Evolutionary conservation across 1,284 basidiomycete species (phyloP).

Genomic region (Trichosporon faecale): DNA sequence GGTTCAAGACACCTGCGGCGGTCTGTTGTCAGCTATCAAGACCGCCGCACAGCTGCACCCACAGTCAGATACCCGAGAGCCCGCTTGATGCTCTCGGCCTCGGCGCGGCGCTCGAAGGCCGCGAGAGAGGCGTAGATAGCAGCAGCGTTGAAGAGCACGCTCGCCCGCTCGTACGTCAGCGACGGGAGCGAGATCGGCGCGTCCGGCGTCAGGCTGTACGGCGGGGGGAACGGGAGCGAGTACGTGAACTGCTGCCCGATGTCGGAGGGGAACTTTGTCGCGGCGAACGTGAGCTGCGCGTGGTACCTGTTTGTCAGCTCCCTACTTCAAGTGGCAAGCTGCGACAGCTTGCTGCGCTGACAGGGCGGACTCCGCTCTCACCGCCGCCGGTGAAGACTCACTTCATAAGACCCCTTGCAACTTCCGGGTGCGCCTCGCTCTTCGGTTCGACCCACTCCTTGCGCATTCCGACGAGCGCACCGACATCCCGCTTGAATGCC

Average conservation of each 20-base stretch:
- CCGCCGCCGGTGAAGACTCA: constrained; percentile 57
- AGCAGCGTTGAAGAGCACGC: constrained; percentile 77
- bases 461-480: constrained; percentile 66
- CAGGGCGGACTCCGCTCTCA: too few relatives aligned
- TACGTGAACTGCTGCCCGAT: constrained; percentile 75
- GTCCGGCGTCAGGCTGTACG: constrained; percentile 53
- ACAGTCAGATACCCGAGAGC: constrained; percentile 72
- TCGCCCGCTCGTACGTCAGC: constrained; percentile 72
- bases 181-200: constrained; percentile 66
- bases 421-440: constrained; percentile 58
- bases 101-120: constrained; percentile 61
- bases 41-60: constrained; percentile 28
- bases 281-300: constrained; percentile 75
- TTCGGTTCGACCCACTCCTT: constrained; percentile 60
- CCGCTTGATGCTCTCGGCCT: constrained; percentile 68
- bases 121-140: constrained; percentile 64
- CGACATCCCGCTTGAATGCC: constrained; percentile 77
- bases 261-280: constrained; percentile 67
- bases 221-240: constrained; percentile 63
- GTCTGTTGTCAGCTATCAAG: constrained; percentile 55
- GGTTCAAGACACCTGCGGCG: constrained; percentile 71
- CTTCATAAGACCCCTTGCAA: constrained; percentile 48
- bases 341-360: neutral
- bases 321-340: neutral
- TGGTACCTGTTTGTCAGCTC: constrained; percentile 64